Percentiles rank a stretch among this genome's conserved stretches.
phyloP scores from a whole-genome alignment of 108 stramenopile species.

The Skeletonema tropicum region DNA sequence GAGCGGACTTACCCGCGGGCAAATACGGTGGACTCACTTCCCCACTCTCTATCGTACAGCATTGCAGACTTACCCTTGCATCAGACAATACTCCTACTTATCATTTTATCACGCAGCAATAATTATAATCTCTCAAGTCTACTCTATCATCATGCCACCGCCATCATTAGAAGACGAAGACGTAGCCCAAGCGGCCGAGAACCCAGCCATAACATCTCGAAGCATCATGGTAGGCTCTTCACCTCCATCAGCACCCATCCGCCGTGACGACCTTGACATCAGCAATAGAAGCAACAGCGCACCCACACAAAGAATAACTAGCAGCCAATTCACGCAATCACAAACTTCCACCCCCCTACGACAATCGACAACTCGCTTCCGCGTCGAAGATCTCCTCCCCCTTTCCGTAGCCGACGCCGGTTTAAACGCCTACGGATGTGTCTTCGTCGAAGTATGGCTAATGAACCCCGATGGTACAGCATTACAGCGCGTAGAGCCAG shows the following conservation, averaged over 20 bases:
- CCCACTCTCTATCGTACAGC: too few relatives aligned
- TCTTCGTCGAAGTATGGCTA: slow-evolving; percentile 61
- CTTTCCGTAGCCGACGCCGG: slow-evolving; percentile 45
- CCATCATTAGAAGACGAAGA: not conserved
- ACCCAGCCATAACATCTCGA: not conserved
- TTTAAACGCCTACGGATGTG: slow-evolving; percentile 48
- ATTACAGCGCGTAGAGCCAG: slow-evolving; percentile 34
- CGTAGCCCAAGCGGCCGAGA: not conserved
- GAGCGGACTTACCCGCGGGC: too few relatives aligned
- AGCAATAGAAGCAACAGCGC: not conserved
- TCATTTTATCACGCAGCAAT: too few relatives aligned
- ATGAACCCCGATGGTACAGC: slow-evolving; percentile 25
- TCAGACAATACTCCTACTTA: too few relatives aligned
- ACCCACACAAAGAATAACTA: not conserved
- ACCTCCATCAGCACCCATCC: not conserved
- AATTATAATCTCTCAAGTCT: too few relatives aligned
- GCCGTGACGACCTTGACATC: not conserved
- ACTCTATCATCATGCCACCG: not conserved
- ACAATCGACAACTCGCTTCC: not conserved
- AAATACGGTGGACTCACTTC: too few relatives aligned
- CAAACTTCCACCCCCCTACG: not conserved
- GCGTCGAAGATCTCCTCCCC: slow-evolving; percentile 26
- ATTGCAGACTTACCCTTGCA: too few relatives aligned
- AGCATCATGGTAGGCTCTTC: not conserved
- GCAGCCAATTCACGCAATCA: not conserved